A percentile compares a stretch with the other conserved stretches of the same genome.
Evolutionary conservation across 257 asterid species (phyloP).

Genomic region (Euphrasia confusa): DNA sequence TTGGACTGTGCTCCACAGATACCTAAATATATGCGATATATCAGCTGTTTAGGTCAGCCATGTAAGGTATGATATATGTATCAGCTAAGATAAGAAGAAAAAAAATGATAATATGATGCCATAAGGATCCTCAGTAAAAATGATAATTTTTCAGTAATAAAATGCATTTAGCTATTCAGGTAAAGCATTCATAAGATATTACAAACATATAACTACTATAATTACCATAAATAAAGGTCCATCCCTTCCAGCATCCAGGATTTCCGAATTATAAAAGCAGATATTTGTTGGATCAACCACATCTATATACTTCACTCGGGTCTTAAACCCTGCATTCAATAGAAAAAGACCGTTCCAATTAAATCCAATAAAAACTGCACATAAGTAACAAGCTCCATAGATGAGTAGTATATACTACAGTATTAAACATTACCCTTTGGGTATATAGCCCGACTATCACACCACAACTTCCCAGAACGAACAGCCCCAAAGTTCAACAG

Average conservation of each 20-base stretch:
- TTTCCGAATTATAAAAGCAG: slow-evolving; percentile 78
- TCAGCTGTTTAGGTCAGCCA: not conserved
- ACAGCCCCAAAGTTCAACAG: slow-evolving; percentile 63
- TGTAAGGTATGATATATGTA: no score
- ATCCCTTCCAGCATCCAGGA: slow-evolving; percentile 71
- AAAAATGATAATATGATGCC: not conserved
- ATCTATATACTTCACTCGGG: slow-evolving; percentile 79
- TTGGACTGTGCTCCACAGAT: slow-evolving; percentile 61
- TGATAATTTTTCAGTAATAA: not conserved
- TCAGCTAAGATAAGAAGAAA: not conserved
- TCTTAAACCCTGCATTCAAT: slow-evolving; percentile 74
- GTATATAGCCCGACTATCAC: slow-evolving; percentile 79
- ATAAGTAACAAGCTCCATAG: slow-evolving; percentile 1
- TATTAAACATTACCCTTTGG: slow-evolving; percentile 56
- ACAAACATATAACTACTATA: not conserved
- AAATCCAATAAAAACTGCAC: slow-evolving; percentile 13
- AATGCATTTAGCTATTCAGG: not conserved
- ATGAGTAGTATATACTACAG: slow-evolving; percentile 7
- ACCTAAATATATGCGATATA: slow-evolving; percentile 41
- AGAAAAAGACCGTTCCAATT: slow-evolving; percentile 25
- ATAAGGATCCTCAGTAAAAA: not conserved
- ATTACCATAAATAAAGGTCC: slow-evolving; percentile 84
- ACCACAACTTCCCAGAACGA: slow-evolving; percentile 66
- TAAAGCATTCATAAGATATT: not conserved
- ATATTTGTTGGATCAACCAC: slow-evolving; percentile 63